Base-by-base conservation (phyloP, 129 eudicot genomes). In the Calendula officinalis region DNA sequence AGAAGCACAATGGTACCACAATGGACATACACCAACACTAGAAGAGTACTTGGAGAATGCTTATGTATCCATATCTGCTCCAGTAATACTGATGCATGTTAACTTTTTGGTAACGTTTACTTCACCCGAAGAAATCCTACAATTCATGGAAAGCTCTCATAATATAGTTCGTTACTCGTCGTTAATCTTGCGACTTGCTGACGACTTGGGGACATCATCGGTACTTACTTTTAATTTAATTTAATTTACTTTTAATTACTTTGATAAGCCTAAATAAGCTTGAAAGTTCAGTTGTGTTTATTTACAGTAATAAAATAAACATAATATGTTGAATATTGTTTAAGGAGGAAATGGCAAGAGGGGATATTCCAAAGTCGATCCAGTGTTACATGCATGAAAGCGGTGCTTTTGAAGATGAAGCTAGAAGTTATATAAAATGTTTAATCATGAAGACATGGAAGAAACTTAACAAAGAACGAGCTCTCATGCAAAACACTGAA, bases 381-480 rank as follows among this genome's bases (percentile, higher is more conserved):
- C 84, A 74, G 8, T 79, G 84, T 47, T 74, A 69, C 62, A 59
- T 74, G 83, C 49, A 65, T 17, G 80, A 79, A 39, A 64, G 32
- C 48, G 76, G 83, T 14, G 80, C 62, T n/a, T 45, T 69, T 0
- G 73, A 73, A 69, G 80, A 74, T 1, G 83, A 67, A 54, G 83
- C 83, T 50, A 62, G 77, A 51, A 58, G 42, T 13, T 69, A 74
- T 58, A 43, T 79, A 2, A 42, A 55, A 45, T 10, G 6, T 8
- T 40, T 70, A 14, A 64, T 65, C 34, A 14, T 43, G 27, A 12
- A 49, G 8, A 64, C 67, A 33, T 70, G 81, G 81, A 60, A 71
- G 55, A 66, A 58, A 39, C 41, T 77, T 39, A 58, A 77, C 35
- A 60, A 75, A 68, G 66, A 67, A 46, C 62, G 54, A 35, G 49